These are phyloP conservation scores for Chaetomiaceae sp. DNA, from an alignment of 2,329 filamentous ascomycete species.

Conservation along the genomic window DNA sequence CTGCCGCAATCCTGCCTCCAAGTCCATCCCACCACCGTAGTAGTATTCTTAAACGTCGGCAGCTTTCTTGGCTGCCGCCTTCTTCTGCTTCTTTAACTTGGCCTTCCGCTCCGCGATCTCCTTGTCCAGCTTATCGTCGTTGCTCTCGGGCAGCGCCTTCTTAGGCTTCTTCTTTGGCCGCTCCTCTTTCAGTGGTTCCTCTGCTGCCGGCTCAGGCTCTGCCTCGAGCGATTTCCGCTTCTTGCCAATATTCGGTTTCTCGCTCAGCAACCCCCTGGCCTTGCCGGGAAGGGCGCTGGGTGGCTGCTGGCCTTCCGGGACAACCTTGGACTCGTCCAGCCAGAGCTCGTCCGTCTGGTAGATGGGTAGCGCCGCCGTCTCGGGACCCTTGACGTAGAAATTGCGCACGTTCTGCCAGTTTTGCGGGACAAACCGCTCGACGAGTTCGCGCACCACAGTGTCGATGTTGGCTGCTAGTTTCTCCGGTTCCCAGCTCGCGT, in stretches of 20 bases:
- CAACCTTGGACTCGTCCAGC: conserved; percentile 71
- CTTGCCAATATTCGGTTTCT: conserved; percentile 61
- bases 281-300: conserved; percentile 41
- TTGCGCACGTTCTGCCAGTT: conserved; percentile 83
- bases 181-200: conserved; percentile 27
- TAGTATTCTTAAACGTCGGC: conserved; percentile 20
- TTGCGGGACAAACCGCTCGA: conserved; percentile 76
- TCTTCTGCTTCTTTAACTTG: conserved; percentile 56
- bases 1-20: background rate
- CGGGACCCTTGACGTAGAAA: conserved; percentile 85
- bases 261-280: conserved; percentile 29
- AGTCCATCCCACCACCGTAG: background rate
- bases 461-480: conserved; percentile 78
- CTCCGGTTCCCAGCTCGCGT: conserved; percentile 67
- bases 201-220: conserved; percentile 21
- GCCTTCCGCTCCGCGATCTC: conserved; percentile 58
- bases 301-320: conserved; percentile 51
- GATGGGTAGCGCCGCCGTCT: conserved; percentile 85
- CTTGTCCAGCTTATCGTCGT: conserved; percentile 52
- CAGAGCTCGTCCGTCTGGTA: conserved; percentile 93
- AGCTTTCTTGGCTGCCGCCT: conserved; percentile 42
- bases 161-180: conserved; percentile 39
- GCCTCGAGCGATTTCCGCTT: conserved; percentile 51
- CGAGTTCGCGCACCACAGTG: conserved; percentile 63
- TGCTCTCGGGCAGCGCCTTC: conserved; percentile 37